These are phyloP conservation scores for Tremellales sp. DNA, from an alignment of 1,284 basidiomycete genomes.

Conservation along the genomic window DNA sequence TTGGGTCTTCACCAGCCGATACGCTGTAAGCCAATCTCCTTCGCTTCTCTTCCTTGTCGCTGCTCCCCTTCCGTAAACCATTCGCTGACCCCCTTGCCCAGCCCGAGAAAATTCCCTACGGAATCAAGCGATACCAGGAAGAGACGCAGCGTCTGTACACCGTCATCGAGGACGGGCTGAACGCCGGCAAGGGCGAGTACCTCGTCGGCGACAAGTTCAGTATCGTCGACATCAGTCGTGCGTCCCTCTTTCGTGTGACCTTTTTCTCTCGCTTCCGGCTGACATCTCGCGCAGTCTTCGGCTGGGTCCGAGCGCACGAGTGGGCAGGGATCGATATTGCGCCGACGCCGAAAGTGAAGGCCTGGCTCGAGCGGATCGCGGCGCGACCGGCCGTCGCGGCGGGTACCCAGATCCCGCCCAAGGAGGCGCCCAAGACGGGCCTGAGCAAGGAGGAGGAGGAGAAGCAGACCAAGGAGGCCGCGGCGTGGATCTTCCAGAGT, in stretches of 20 bases:
- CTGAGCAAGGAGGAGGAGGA: conserved; percentile 21
- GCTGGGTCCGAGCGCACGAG: conserved; percentile 55
- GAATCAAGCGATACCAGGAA: conserved; percentile 61
- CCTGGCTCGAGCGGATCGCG: conserved; percentile 52
- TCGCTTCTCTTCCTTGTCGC: no score
- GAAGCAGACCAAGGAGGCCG: conserved; percentile 15
- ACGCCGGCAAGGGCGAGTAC: conserved; percentile 51
- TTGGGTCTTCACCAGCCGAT: not conserved
- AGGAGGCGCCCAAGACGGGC: conserved; percentile 12
- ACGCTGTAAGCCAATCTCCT: conserved; percentile 1
- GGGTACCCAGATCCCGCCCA: conserved; percentile 44
- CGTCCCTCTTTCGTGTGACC: conserved; percentile 15
- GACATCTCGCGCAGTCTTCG: conserved; percentile 16
- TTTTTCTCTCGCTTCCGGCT: not conserved
- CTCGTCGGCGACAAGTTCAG: conserved; percentile 66
- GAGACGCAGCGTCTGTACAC: conserved; percentile 74
- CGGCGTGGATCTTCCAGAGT: not conserved
- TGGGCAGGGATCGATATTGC: conserved; percentile 56
- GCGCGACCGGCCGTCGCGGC: conserved; percentile 50
- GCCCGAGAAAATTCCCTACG: conserved; percentile 49
- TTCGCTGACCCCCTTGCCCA: conserved; percentile 5
- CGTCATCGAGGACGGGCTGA: conserved; percentile 68
- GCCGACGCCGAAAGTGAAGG: conserved; percentile 59
- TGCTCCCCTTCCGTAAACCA: not conserved
- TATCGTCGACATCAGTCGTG: conserved; percentile 53